Percentiles rank a stretch among this genome's conserved stretches.
Conservation (phyloP, 176 grass and related monocot species). For the Secale cereale region DNA sequence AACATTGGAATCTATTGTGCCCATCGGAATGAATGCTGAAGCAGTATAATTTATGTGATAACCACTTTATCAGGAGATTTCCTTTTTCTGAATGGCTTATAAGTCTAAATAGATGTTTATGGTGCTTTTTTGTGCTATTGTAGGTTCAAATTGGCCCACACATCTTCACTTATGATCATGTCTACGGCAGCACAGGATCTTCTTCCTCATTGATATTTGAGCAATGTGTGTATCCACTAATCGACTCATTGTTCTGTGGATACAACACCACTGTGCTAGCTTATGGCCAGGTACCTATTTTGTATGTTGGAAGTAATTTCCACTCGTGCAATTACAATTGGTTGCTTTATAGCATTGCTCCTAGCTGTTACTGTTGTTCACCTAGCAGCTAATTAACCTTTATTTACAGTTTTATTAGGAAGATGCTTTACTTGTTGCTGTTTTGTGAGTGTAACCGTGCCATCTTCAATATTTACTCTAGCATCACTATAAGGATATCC, state of each 20-base stretch:
- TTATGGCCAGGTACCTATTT: constrained; percentile 76
- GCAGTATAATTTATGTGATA: background rate
- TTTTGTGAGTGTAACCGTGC: background rate
- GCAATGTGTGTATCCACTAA: constrained; percentile 66
- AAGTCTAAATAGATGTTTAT: background rate
- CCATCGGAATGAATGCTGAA: background rate
- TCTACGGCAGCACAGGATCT: constrained; percentile 62
- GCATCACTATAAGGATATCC: background rate
- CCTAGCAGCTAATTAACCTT: background rate
- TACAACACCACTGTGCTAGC: constrained; percentile 97
- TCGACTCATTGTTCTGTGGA: constrained; percentile 71
- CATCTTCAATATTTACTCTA: background rate
- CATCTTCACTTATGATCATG: constrained; percentile 79
- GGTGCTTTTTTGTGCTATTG: background rate
- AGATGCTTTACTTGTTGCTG: background rate
- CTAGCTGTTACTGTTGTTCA: background rate
- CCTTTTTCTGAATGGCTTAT: constrained; percentile 7
- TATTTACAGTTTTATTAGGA: background rate
- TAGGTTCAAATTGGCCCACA: constrained; percentile 85
- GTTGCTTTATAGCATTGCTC: background rate
- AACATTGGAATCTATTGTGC: background rate
- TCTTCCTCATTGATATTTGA: constrained; percentile 59
- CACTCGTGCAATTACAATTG: background rate
- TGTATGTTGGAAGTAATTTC: background rate
- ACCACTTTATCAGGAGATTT: background rate